Evolutionary conservation across 192 early-diverging fungal genomes (phyloP).

Genomic region (Backusella psychrophila): DNA sequence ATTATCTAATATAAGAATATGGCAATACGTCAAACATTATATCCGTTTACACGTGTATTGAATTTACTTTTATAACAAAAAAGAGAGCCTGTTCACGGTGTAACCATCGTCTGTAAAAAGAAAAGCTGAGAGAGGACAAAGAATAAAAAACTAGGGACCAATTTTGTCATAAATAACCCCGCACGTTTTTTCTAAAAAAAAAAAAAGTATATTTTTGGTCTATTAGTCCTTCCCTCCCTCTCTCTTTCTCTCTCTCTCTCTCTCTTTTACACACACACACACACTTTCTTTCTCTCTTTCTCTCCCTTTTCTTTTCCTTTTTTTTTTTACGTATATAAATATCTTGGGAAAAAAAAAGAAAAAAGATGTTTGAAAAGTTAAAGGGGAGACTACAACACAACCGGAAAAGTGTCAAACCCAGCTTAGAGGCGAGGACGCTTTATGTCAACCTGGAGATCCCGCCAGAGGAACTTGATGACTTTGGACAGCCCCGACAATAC

Average conservation of each 20-base stretch:
- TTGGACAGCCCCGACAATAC: conserved; percentile 39
- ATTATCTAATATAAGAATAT: neutral
- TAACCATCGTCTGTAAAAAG: neutral
- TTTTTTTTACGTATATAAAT: neutral
- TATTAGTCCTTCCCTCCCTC: neutral
- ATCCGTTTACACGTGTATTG: neutral
- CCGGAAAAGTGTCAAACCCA: neutral
- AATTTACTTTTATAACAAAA: neutral
- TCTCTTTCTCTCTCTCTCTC: neutral
- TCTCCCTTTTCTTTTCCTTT: neutral
- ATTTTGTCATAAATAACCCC: conserved; percentile 1
- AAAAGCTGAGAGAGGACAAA: neutral
- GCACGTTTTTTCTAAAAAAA: neutral
- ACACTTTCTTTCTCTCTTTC: neutral
- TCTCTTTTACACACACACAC: neutral
- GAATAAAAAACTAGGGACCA: neutral
- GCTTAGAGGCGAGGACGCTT: conserved; percentile 26
- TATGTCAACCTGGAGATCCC: conserved; percentile 41
- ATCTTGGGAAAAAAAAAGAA: neutral
- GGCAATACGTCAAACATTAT: neutral
- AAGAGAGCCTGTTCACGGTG: conserved; percentile 1
- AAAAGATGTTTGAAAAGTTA: conserved; percentile 1
- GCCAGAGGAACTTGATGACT: conserved; percentile 33
- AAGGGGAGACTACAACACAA: neutral
- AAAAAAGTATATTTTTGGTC: neutral